These are phyloP conservation scores for Lodderomyces jiufengensis DNA, from an alignment of 1,139 yeast species.

Conservation along the genomic window DNA sequence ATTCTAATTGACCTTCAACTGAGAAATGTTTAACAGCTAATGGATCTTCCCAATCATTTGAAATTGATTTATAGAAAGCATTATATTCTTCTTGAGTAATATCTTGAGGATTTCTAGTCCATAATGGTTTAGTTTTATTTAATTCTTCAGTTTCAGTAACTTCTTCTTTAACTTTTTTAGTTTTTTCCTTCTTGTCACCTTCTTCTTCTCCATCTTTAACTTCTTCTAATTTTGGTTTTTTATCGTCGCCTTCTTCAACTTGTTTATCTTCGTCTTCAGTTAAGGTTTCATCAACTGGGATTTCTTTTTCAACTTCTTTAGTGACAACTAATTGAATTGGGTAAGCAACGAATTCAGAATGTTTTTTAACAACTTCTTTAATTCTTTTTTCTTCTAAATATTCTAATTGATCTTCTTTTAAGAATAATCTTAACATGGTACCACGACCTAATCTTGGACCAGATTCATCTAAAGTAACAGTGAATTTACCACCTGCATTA, in stretches of 20 bases:
- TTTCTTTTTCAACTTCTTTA: conserved; percentile 97
- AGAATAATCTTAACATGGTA: conserved; percentile 89
- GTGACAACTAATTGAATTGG: conserved; percentile 98
- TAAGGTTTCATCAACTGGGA: conserved; percentile 69
- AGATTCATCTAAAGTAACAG: conserved; percentile 85
- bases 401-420: conserved; percentile 98
- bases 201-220: conserved; percentile 63
- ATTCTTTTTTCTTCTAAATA: conserved; percentile 99
- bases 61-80: conserved; percentile 98
- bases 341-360: conserved; percentile 98
- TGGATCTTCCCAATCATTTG: conserved; percentile 99
- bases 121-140: conserved; percentile 97
- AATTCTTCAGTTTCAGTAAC: conserved; percentile 93
- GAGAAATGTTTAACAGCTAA: conserved; percentile 99
- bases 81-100: conserved; percentile 98
- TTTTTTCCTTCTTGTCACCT: conserved; percentile 65
- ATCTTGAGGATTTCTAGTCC: conserved; percentile 99
- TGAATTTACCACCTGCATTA: conserved; percentile 99
- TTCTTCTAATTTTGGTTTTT: conserved; percentile 65
- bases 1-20: conserved; percentile 99
- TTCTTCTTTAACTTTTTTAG: conserved; percentile 78
- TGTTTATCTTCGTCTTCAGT: conserved; percentile 52
- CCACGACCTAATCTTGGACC: conserved; percentile 93
- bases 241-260: conserved; percentile 47
- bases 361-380: conserved; percentile 99